A percentile compares a stretch with the other conserved stretches of the same genome.
Conservation (phyloP, 306 rosid species). For the Castanospermum australe region DNA sequence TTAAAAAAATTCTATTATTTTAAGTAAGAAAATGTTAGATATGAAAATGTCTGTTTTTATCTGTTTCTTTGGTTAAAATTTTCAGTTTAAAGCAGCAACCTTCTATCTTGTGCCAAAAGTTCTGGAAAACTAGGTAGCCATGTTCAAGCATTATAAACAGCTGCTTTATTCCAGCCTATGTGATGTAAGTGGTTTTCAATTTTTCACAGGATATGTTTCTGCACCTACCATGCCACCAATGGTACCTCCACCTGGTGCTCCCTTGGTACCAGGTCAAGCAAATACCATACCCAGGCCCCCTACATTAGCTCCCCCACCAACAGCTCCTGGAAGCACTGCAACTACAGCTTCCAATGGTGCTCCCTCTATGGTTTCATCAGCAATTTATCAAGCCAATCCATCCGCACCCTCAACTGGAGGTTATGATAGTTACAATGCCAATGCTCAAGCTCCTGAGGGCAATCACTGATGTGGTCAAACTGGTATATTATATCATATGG, state of each 20-base stretch:
- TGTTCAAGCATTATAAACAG: not conserved
- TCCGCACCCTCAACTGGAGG: constrained; percentile 40
- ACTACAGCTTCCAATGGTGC: constrained; percentile 45
- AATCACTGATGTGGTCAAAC: constrained; percentile 32
- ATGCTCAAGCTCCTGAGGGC: constrained; percentile 45
- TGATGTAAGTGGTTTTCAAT: constrained; percentile 17
- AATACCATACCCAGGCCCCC: constrained; percentile 46
- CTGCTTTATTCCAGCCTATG: not conserved
- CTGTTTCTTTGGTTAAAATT: not conserved
- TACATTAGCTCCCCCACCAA: constrained; percentile 40
- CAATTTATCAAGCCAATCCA: constrained; percentile 44
- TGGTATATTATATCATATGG: constrained; percentile 10
- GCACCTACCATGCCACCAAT: constrained; percentile 41
- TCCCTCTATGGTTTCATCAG: constrained; percentile 37
- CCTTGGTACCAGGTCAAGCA: constrained; percentile 40
- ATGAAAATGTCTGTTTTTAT: not conserved
- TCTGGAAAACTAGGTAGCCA: not conserved
- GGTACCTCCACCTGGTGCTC: constrained; percentile 52
- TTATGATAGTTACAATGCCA: constrained; percentile 41
- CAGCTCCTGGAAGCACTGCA: constrained; percentile 42
- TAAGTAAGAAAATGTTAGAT: not conserved
- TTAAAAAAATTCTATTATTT: not conserved
- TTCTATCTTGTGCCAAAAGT: constrained; percentile 11
- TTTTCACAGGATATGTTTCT: constrained; percentile 36
- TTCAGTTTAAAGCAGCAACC: not conserved